Conservation (phyloP, 225 moss, liverwort and hornwort genomes). For the Ulota crispa region DNA sequence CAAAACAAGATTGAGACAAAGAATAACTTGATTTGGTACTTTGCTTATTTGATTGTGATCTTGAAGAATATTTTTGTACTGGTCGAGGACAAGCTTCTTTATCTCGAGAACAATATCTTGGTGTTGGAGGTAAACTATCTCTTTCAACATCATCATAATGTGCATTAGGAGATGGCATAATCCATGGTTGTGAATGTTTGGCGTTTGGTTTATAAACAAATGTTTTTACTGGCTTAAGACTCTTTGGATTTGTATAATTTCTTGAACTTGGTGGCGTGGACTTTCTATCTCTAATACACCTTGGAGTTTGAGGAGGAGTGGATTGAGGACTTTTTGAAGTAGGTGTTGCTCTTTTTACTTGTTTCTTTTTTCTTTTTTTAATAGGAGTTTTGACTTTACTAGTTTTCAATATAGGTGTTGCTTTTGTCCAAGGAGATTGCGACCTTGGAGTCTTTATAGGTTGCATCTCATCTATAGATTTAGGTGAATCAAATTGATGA, state of each 20-base stretch:
- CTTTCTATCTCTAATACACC: not conserved
- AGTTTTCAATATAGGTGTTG: not conserved
- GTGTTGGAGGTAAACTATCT: constrained; percentile 11
- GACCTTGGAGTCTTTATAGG: constrained; percentile 1
- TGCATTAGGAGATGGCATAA: constrained; percentile 4
- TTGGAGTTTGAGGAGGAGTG: not conserved
- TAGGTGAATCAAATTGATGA: not conserved
- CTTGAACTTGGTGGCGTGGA: not conserved
- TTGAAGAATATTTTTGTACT: not conserved
- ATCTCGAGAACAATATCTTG: constrained; percentile 17
- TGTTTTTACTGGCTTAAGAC: not conserved
- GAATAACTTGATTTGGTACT: not conserved
- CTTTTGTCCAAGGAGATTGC: constrained; percentile 14
- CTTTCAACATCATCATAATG: constrained; percentile 37
- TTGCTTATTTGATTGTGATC: not conserved
- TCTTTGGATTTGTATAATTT: not conserved
- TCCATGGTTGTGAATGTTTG: constrained; percentile 21
- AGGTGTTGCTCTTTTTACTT: not conserved
- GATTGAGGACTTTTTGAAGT: not conserved
- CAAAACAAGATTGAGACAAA: constrained; percentile 18
- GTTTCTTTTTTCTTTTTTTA: not conserved
- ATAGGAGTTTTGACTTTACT: not conserved
- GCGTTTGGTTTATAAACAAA: not conserved
- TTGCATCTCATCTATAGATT: not conserved
- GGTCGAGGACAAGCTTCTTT: not conserved